phyloP scores from a whole-genome alignment of 805 yeast species.

The Sugiyamaella marilandica region DNA sequence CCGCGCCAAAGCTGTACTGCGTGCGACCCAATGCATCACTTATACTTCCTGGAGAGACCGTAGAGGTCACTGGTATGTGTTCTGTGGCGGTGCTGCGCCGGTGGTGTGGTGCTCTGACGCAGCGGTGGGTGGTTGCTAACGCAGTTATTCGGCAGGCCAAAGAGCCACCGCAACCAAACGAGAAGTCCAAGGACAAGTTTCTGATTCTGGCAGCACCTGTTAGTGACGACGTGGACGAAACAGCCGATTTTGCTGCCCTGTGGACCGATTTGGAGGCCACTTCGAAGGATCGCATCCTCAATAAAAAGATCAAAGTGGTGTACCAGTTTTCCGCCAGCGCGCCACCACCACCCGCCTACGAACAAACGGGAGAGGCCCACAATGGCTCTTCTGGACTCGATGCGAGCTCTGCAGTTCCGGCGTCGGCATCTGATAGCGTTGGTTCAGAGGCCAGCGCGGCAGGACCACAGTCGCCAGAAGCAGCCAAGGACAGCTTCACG shows the following conservation, averaged over 20 bases:
- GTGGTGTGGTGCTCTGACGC: no score
- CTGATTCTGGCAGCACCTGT: conserved; percentile 82
- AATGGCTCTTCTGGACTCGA: background rate
- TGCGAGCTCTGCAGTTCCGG: background rate
- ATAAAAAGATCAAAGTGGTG: conserved; percentile 61
- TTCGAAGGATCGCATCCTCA: conserved; percentile 36
- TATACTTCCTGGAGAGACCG: conserved; percentile 65
- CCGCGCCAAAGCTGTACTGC: conserved; percentile 92
- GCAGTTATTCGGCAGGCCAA: conserved; percentile 76
- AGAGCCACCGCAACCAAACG: conserved; percentile 66
- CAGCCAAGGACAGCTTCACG: background rate
- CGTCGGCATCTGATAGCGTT: conserved; percentile 1
- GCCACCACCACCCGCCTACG: no score
- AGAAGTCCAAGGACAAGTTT: conserved; percentile 87
- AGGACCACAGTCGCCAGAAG: background rate
- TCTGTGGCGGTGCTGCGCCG: conserved; percentile 14
- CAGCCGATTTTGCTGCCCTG: conserved; percentile 42
- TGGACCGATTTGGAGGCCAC: conserved; percentile 72
- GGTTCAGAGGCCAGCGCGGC: background rate
- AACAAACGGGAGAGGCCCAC: no score
- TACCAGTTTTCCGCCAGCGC: conserved; percentile 34
- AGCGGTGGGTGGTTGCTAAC: background rate
- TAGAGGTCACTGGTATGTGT: conserved; percentile 52
- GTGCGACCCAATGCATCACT: conserved; percentile 93
- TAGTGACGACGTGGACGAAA: conserved; percentile 43